Conservation (phyloP, 2,329 filamentous ascomycete species). For the Nemania serpens region DNA sequence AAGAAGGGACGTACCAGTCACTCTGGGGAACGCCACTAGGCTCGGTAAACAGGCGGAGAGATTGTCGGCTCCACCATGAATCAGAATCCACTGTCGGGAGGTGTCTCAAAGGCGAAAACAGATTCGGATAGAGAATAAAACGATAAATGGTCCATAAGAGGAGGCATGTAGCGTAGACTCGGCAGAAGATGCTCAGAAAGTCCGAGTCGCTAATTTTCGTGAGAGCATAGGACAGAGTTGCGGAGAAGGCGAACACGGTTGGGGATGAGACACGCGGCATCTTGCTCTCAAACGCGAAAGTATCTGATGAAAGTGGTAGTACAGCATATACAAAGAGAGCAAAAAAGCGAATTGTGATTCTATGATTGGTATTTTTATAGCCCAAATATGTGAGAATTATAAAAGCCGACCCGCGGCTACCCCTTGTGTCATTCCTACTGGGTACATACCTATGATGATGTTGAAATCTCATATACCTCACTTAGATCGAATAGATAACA, state of each 20-base stretch:
- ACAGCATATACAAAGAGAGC: no score
- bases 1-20: slow-evolving; percentile 19
- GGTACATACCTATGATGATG: background rate
- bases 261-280: slow-evolving; percentile 12
- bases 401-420: background rate
- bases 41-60: slow-evolving; percentile 16
- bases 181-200: slow-evolving; percentile 15
- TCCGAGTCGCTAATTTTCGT: slow-evolving; percentile 7
- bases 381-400: no score
- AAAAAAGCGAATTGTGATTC: no score
- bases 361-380: no score
- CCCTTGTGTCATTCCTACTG: no score
- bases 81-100: slow-evolving; percentile 26
- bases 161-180: slow-evolving; percentile 7
- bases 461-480: background rate
- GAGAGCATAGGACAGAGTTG: slow-evolving; percentile 20
- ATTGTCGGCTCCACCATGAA: slow-evolving; percentile 27
- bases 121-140: slow-evolving; percentile 25
- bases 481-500: background rate
- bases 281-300: slow-evolving; percentile 4
- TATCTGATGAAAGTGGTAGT: background rate
- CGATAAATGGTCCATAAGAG: slow-evolving; percentile 17
- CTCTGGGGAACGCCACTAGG: slow-evolving; percentile 19
- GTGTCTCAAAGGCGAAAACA: slow-evolving; percentile 28
- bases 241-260: slow-evolving; percentile 10